phyloP scores from a whole-genome alignment of 441 rosid species.

The Euphorbia schlechtendalii region DNA sequence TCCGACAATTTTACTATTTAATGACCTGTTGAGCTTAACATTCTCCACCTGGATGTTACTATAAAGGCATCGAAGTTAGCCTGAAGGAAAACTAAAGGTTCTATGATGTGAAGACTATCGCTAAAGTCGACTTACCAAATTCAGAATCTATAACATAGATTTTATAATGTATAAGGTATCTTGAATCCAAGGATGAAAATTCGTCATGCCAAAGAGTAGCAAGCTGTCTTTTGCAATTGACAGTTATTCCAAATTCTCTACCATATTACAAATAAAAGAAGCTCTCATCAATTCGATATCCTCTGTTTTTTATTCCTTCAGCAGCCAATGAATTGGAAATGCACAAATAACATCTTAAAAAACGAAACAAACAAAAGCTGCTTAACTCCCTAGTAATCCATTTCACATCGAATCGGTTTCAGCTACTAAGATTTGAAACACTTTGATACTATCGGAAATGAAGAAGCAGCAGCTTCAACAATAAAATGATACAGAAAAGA shows the following conservation, averaged over 20 bases:
- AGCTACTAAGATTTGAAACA: too few species aligned
- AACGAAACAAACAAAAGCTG: neutral
- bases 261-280: neutral
- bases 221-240: neutral
- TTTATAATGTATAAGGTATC: neutral
- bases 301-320: neutral
- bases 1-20: neutral
- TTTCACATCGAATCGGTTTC: neutral
- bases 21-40: neutral
- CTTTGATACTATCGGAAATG: too few species aligned
- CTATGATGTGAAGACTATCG: neutral
- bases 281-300: neutral
- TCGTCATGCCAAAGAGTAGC: neutral
- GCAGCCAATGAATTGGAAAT: neutral
- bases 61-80: neutral
- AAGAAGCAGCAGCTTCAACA: too few species aligned
- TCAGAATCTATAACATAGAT: neutral
- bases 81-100: neutral
- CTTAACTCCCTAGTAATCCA: neutral
- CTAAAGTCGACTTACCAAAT: neutral
- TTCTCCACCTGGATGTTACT: neutral
- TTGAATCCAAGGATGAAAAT: neutral
- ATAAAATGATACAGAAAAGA: neutral
- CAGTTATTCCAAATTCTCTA: neutral
- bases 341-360: neutral